Evolutionary conservation across 2,329 filamentous ascomycete species (phyloP).

Genomic region (Rugonectria rugulosa): DNA sequence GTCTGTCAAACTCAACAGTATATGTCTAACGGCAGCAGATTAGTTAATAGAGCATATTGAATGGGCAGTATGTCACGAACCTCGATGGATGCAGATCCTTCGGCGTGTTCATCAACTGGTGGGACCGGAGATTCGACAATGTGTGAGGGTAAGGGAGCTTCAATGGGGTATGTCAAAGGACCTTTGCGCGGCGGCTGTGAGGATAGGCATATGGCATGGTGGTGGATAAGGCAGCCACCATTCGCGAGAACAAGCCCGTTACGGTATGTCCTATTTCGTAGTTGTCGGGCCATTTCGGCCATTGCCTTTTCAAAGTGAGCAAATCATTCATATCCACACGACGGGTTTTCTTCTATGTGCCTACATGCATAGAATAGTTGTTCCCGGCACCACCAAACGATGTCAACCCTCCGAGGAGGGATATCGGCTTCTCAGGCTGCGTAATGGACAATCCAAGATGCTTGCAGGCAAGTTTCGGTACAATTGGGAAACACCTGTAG

Average conservation of each 20-base stretch:
- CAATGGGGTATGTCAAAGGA: constrained; percentile 15
- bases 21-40: constrained; percentile 34
- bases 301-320: constrained; percentile 49
- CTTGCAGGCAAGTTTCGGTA: constrained; percentile 70
- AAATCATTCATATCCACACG: no score
- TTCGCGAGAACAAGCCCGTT: constrained; percentile 70
- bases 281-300: constrained; percentile 61
- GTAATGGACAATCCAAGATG: constrained; percentile 63
- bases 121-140: constrained; percentile 18
- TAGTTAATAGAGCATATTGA: neutral
- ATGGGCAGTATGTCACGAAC: constrained; percentile 15
- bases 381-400: constrained; percentile 76
- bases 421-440: constrained; percentile 59
- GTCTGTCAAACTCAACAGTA: constrained; percentile 41
- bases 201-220: constrained; percentile 68
- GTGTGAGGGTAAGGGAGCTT: constrained; percentile 3
- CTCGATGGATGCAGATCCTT: constrained; percentile 37
- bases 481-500: constrained; percentile 71
- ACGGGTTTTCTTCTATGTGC: constrained; percentile 20
- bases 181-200: constrained; percentile 49
- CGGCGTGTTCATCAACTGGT: constrained; percentile 22
- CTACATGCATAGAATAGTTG: constrained; percentile 74
- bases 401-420: constrained; percentile 70
- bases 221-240: constrained; percentile 70
- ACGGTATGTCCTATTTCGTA: constrained; percentile 54